Percentiles rank a stretch among this genome's conserved stretches.
Evolutionary conservation across 306 rosid genomes (phyloP).

Genomic region (Purshia tridentata): DNA sequence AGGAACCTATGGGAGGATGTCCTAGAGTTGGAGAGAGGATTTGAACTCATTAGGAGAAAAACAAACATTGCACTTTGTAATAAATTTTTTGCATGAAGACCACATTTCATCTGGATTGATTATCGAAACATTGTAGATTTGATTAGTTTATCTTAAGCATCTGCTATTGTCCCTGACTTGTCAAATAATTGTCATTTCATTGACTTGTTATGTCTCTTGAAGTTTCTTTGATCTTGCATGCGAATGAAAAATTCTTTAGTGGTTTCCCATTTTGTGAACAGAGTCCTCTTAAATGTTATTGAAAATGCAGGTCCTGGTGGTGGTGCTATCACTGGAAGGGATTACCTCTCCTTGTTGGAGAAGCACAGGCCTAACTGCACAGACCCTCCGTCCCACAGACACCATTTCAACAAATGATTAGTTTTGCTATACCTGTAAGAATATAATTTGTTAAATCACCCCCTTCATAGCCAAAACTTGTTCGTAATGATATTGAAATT

Average conservation of each 20-base stretch:
- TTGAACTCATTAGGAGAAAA: neutral
- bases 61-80: neutral
- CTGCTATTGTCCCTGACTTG: neutral
- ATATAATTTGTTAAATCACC: too few species aligned
- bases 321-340: conserved; percentile 77
- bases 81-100: neutral
- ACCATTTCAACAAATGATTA: too few species aligned
- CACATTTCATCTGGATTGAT: neutral
- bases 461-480: too few species aligned
- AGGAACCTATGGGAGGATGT: neutral
- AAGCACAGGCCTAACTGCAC: conserved; percentile 72
- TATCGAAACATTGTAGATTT: neutral
- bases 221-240: conserved; percentile 5
- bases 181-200: neutral
- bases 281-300: conserved; percentile 8
- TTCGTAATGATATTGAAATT: too few species aligned
- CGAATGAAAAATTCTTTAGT: neutral
- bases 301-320: conserved; percentile 53
- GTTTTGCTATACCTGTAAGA: too few species aligned
- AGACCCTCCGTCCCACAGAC: too few species aligned
- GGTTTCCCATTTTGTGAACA: neutral
- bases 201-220: neutral
- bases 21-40: too few species aligned
- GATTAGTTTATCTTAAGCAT: neutral
- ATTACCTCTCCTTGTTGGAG: conserved; percentile 72